Percentiles rank a stretch among this genome's conserved stretches.
Evolutionary conservation across 2,329 filamentous ascomycete genomes (phyloP).

Genomic region (Aspergillus nomiae): DNA sequence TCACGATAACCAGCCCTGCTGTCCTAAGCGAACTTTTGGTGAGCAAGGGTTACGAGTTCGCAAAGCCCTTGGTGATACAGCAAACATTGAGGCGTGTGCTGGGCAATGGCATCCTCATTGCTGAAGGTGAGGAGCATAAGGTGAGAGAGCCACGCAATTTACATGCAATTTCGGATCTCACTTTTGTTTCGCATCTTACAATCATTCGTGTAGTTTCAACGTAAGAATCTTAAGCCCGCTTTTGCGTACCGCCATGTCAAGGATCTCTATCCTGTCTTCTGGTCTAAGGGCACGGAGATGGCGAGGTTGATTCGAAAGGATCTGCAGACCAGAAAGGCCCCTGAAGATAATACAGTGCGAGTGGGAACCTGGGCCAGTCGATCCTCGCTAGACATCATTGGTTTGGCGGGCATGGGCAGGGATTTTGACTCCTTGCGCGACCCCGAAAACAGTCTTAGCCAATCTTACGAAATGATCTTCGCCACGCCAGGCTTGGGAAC

Average conservation of each 20-base stretch:
- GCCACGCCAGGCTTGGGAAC: background rate
- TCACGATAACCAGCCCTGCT: background rate
- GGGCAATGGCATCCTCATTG: background rate
- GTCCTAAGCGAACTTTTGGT: background rate
- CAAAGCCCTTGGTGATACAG: background rate
- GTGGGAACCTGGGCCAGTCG: background rate
- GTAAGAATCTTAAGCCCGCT: background rate
- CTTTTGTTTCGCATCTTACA: no score
- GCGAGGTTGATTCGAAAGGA: background rate
- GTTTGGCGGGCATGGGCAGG: background rate
- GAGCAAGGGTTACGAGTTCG: background rate
- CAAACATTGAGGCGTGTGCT: background rate
- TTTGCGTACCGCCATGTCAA: background rate
- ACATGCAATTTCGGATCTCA: background rate
- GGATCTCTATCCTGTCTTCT: background rate
- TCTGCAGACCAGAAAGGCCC: background rate
- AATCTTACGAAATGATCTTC: background rate
- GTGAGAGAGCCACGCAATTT: background rate
- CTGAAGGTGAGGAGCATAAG: background rate
- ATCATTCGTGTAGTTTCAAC: background rate
- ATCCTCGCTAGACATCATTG: background rate
- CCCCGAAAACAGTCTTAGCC: background rate
- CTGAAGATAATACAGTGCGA: background rate
- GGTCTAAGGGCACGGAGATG: background rate
- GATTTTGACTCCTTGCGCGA: background rate